Percentiles rank a stretch among this genome's conserved stretches.
Evolutionary conservation across 2,329 filamentous ascomycete species (phyloP).

Genomic region (Aspergillus texensis): DNA sequence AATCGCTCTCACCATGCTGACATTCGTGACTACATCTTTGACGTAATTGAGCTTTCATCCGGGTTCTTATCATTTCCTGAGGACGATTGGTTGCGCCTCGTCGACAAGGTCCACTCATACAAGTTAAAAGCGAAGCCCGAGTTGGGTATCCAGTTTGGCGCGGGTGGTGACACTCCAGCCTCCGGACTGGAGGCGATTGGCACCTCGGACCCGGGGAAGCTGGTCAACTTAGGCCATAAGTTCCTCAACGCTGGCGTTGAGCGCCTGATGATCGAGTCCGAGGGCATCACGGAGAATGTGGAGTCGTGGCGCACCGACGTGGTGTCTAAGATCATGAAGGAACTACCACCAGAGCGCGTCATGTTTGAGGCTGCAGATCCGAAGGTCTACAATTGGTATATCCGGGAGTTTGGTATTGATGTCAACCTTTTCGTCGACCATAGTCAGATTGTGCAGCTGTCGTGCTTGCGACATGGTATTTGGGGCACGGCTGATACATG

Average conservation of each 20-base stretch:
- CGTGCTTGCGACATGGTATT: conserved; percentile 54
- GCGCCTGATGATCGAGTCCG: conserved; percentile 62
- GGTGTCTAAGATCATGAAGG: conserved; percentile 55
- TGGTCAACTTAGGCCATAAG: conserved; percentile 52
- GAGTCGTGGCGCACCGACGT: conserved; percentile 58
- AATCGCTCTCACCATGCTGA: not conserved
- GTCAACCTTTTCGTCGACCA: conserved; percentile 62
- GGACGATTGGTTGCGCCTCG: conserved; percentile 57
- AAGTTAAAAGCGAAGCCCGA: conserved; percentile 58
- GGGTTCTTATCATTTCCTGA: conserved; percentile 58
- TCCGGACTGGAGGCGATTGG: conserved; percentile 52
- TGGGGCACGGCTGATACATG: conserved; percentile 61
- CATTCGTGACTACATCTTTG: conserved; percentile 43
- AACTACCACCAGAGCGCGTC: conserved; percentile 55
- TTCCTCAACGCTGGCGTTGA: conserved; percentile 58
- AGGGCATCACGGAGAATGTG: conserved; percentile 62
- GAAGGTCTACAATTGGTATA: conserved; percentile 59
- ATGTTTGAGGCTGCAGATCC: conserved; percentile 64
- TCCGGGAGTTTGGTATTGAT: conserved; percentile 59
- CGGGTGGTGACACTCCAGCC: conserved; percentile 56
- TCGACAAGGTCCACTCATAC: conserved; percentile 51
- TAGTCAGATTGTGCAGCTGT: conserved; percentile 60
- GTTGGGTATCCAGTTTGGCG: conserved; percentile 60
- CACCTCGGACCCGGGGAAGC: conserved; percentile 52
- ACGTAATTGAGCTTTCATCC: conserved; percentile 57